These are phyloP conservation scores for Mycosphaerella arachidis DNA, from an alignment of 2,329 filamentous ascomycete species.

Conservation along the genomic window DNA sequence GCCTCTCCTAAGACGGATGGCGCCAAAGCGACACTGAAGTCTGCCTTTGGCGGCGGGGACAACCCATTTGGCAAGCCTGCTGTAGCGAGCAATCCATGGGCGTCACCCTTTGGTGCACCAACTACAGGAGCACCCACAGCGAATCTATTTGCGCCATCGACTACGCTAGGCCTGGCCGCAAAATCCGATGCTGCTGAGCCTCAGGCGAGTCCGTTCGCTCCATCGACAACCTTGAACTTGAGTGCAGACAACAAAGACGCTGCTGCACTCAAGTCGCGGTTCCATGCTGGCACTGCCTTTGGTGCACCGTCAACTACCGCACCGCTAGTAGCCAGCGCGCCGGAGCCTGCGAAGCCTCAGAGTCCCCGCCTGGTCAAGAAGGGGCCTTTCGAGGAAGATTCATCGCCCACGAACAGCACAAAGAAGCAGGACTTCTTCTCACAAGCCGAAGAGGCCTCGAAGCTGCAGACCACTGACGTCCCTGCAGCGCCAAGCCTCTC, in stretches of 20 bases:
- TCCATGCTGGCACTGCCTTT: too few relatives aligned
- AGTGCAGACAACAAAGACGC: too few relatives aligned
- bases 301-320: not conserved
- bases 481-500: constrained; percentile 10
- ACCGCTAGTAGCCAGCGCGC: not conserved
- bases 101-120: not conserved
- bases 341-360: not conserved
- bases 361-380: not conserved
- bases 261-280: too few relatives aligned
- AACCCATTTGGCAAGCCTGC: not conserved
- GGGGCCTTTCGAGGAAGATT: not conserved
- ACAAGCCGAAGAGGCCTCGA: not conserved
- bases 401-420: not conserved
- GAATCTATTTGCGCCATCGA: not conserved
- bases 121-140: not conserved
- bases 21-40: not conserved
- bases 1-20: not conserved
- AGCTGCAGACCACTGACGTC: not conserved
- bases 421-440: not conserved
- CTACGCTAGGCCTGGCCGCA: not conserved
- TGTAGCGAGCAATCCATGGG: not conserved
- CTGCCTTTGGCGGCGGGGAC: not conserved
- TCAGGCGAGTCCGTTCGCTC: not conserved
- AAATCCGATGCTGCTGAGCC: not conserved
- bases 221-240: not conserved